Conservation (phyloP, 371 early-diverging fungal species). For the Lichtheimia ramosa region DNA sequence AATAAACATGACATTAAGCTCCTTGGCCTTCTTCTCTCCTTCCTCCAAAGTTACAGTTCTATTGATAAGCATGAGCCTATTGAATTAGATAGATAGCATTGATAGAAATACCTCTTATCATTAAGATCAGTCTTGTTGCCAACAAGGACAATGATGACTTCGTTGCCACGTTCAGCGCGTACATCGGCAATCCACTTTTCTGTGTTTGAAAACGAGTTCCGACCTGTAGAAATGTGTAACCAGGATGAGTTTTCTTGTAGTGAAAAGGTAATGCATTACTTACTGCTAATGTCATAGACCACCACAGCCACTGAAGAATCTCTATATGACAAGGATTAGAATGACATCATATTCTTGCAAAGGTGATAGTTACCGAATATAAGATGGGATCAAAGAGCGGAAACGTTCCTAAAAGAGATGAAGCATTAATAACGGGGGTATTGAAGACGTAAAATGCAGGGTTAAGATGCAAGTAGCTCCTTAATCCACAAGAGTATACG, state of each 20-base stretch:
- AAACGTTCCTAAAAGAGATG: constrained; percentile 79
- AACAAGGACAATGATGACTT: constrained; percentile 97
- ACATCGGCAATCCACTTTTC: constrained; percentile 99
- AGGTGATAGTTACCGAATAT: constrained; percentile 68
- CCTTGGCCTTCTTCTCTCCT: constrained; percentile 94
- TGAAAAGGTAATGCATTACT: neutral
- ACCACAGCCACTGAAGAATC: constrained; percentile 98
- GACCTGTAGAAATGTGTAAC: constrained; percentile 47
- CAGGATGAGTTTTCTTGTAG: neutral
- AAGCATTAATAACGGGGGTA: constrained; percentile 1
- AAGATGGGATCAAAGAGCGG: constrained; percentile 96
- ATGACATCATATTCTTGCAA: too few species aligned
- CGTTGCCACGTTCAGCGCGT: constrained; percentile 94
- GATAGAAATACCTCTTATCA: constrained; percentile 76
- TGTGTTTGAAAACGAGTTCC: constrained; percentile 91
- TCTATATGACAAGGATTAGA: neutral
- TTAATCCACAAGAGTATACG: neutral
- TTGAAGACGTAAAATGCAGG: neutral
- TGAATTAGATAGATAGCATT: neutral
- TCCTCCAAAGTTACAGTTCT: constrained; percentile 92
- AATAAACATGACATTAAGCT: constrained; percentile 92
- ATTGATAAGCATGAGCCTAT: neutral
- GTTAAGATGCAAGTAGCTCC: neutral
- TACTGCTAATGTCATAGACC: constrained; percentile 95
- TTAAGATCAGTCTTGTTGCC: constrained; percentile 99